Evolutionary conservation across 257 asterid genomes (phyloP).

Genomic region (Solanum piurae): DNA sequence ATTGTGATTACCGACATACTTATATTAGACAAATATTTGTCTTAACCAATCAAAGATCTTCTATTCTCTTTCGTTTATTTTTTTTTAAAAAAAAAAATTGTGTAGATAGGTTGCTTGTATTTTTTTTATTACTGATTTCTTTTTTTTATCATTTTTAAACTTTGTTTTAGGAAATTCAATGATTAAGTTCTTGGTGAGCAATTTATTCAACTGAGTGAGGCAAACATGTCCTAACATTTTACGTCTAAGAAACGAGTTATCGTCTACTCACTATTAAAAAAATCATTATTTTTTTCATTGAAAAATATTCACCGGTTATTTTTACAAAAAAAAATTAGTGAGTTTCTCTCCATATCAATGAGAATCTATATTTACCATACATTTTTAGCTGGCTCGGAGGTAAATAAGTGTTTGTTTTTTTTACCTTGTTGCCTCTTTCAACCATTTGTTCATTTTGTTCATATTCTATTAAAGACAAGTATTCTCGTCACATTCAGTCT

Average conservation of each 20-base stretch:
- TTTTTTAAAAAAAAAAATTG: neutral
- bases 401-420: too few relatives aligned
- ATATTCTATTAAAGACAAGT: too few relatives aligned
- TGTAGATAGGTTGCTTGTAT: neutral
- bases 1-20: neutral
- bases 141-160: neutral
- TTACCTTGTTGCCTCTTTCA: too few relatives aligned
- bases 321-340: too few relatives aligned
- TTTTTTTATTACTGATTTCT: neutral
- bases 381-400: too few relatives aligned
- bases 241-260: neutral
- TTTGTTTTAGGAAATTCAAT: neutral
- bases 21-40: neutral
- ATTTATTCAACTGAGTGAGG: neutral
- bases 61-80: neutral
- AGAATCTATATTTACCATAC: too few relatives aligned
- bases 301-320: too few relatives aligned
- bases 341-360: too few relatives aligned
- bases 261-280: too few relatives aligned
- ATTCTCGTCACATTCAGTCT: too few relatives aligned
- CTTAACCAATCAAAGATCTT: neutral
- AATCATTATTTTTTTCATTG: too few relatives aligned
- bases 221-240: neutral
- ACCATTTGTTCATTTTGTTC: too few relatives aligned
- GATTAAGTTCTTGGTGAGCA: neutral